phyloP scores from a whole-genome alignment of 768 basidiomycete genomes.

The Leucogyrophana mollusca region DNA sequence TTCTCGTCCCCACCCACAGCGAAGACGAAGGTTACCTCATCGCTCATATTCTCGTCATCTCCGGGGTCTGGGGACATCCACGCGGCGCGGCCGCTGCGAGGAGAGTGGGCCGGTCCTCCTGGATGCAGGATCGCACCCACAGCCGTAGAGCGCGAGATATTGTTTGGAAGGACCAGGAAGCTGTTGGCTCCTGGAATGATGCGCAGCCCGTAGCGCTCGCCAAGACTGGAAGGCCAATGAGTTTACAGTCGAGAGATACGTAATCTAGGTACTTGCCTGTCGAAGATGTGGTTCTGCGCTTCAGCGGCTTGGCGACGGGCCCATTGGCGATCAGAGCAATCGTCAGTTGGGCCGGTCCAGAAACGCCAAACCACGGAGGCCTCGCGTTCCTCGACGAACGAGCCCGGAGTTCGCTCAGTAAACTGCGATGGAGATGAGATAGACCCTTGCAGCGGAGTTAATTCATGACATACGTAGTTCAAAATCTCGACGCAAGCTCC shows the following conservation, averaged over 20 bases:
- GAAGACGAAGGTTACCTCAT: constrained; percentile 57
- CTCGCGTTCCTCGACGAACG: constrained; percentile 81
- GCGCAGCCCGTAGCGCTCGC: constrained; percentile 78
- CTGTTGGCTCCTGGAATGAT: constrained; percentile 79
- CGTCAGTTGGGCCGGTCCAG: constrained; percentile 55
- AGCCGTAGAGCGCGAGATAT: constrained; percentile 80
- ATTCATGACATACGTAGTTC: constrained; percentile 78
- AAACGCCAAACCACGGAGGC: constrained; percentile 85
- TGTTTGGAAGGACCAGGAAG: constrained; percentile 82
- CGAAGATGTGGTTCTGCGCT: constrained; percentile 91
- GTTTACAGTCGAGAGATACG: not conserved
- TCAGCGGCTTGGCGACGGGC: constrained; percentile 85
- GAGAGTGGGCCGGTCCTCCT: constrained; percentile 44
- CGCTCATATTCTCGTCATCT: constrained; percentile 33
- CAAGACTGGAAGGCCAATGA: constrained; percentile 46
- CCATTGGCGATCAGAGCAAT: constrained; percentile 66
- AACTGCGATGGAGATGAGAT: too few species aligned
- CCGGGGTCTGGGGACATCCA: constrained; percentile 38
- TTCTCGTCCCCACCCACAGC: constrained; percentile 78
- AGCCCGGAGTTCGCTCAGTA: constrained; percentile 83
- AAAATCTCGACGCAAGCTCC: constrained; percentile 77
- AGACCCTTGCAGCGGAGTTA: too few species aligned
- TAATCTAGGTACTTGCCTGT: constrained; percentile 53
- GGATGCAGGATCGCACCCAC: constrained; percentile 79
- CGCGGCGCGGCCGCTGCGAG: constrained; percentile 36